Base-by-base conservation (phyloP, 2,329 filamentous ascomycete genomes). In the Colletotrichum lini region DNA sequence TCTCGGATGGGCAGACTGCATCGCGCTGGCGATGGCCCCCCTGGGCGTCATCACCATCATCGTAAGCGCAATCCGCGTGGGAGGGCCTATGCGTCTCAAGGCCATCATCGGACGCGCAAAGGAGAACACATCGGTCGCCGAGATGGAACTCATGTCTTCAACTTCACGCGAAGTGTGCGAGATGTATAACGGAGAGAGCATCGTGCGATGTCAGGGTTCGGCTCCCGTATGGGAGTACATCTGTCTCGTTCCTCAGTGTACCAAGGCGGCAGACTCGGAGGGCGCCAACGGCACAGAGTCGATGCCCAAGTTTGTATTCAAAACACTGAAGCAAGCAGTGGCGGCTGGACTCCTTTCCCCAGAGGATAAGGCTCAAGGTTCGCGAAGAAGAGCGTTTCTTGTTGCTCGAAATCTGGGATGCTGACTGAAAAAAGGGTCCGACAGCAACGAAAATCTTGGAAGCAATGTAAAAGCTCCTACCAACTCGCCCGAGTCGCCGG, bases 41-140 rank as follows among this genome's bases (percentile, higher is more conserved):
- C 42, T 84, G 0, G 83, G 84, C 0, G 81, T 85, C 35, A 70
- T 85, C 15, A 85, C 84, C 0, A 77, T 78, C 0, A 72, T 85
- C 1, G 62, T 80, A 0, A 77, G 78, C 0, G 77, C 74, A 0
- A 80, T 82, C 50, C 76, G 80, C 0, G 74, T 80, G 47, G 83
- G 75, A 64, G 82, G 79, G 1, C 67, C 45, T 1, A 40, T 77
- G 0, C 78, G 74, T 1, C 72, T 84, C 1, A 77, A 79, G 18
- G 80, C 83, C 2, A 78, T 85, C 30, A 76, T 86, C 13, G 83
- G 84, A 0, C 70, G 82, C 52, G 78, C 81, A 0, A 78, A 80
- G 54, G 83, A 85, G 72, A 78, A 77, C 3, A 62, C 72, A 0
- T 80, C 77, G 0, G 73, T 65, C 0, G 79, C 75, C 0, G 83